Evolutionary conservation across 306 rosid genomes (phyloP).

Genomic region (Albizia julibrissin): DNA sequence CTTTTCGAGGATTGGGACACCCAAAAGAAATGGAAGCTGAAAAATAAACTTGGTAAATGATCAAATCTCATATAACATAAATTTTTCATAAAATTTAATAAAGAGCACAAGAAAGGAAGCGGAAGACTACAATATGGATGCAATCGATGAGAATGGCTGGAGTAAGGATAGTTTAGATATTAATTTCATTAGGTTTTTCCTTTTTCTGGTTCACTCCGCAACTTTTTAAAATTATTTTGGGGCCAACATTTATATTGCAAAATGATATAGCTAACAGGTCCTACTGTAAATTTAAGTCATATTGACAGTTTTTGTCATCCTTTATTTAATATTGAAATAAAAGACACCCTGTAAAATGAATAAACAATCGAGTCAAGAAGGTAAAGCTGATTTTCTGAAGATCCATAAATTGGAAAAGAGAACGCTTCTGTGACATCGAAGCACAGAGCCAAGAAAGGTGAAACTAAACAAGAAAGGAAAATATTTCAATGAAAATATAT

Average conservation of each 20-base stretch:
- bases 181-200: slow-evolving; percentile 13
- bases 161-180: slow-evolving; percentile 9
- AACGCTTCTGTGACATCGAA: background rate
- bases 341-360: background rate
- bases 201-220: background rate
- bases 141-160: background rate
- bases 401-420: background rate
- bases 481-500: background rate
- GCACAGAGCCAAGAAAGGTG: background rate
- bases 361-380: background rate
- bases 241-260: slow-evolving; percentile 3
- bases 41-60: slow-evolving; percentile 31
- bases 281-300: background rate
- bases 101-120: slow-evolving; percentile 2
- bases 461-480: background rate
- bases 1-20: slow-evolving; percentile 83
- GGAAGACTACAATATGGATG: background rate
- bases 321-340: background rate
- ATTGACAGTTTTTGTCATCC: too few species aligned
- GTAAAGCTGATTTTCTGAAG: background rate
- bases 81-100: slow-evolving; percentile 30
- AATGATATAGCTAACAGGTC: background rate
- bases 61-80: slow-evolving; percentile 21
- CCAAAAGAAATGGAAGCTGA: slow-evolving; percentile 90
- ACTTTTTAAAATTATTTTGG: slow-evolving; percentile 13